Conservation (phyloP, 495 filamentous ascomycete species). For the Trichoderma reesei region DNA sequence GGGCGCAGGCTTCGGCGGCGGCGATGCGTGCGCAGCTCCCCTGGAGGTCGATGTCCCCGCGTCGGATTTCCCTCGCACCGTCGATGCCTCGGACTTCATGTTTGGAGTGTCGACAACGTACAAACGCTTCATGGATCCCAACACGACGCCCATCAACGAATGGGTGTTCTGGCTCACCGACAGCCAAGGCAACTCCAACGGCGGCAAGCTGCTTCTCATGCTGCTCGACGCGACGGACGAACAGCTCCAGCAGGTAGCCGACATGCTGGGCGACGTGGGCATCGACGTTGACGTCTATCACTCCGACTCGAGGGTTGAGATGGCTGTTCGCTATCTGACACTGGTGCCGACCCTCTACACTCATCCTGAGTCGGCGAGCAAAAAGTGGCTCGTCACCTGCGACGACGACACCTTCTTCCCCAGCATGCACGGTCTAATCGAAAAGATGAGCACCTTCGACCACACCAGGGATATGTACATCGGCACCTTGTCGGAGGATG, state of each 20-base stretch:
- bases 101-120: slow-evolving; percentile 41
- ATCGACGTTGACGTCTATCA: slow-evolving; percentile 56
- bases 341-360: slow-evolving; percentile 45
- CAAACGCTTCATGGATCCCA: slow-evolving; percentile 31
- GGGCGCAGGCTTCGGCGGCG: slow-evolving; percentile 27
- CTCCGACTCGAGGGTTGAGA: slow-evolving; percentile 48
- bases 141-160: slow-evolving; percentile 36
- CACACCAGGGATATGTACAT: slow-evolving; percentile 50
- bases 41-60: slow-evolving; percentile 36
- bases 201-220: slow-evolving; percentile 36
- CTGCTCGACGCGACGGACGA: slow-evolving; percentile 32
- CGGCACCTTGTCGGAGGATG: slow-evolving; percentile 59
- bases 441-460: slow-evolving; percentile 42
- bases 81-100: slow-evolving; percentile 42
- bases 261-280: slow-evolving; percentile 36
- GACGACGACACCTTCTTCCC: slow-evolving; percentile 72
- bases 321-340: slow-evolving; percentile 47
- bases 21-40: slow-evolving; percentile 33
- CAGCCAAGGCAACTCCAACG: slow-evolving; percentile 38
- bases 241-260: slow-evolving; percentile 31
- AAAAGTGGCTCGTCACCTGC: slow-evolving; percentile 57
- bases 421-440: slow-evolving; percentile 50
- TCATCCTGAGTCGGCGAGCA: slow-evolving; percentile 39
- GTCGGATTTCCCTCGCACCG: slow-evolving; percentile 36
- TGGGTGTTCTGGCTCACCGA: slow-evolving; percentile 43